A percentile compares a stretch with the other conserved stretches of the same genome.
Conservation (phyloP, 129 eudicot genomes). For the Lonicera japonica region DNA sequence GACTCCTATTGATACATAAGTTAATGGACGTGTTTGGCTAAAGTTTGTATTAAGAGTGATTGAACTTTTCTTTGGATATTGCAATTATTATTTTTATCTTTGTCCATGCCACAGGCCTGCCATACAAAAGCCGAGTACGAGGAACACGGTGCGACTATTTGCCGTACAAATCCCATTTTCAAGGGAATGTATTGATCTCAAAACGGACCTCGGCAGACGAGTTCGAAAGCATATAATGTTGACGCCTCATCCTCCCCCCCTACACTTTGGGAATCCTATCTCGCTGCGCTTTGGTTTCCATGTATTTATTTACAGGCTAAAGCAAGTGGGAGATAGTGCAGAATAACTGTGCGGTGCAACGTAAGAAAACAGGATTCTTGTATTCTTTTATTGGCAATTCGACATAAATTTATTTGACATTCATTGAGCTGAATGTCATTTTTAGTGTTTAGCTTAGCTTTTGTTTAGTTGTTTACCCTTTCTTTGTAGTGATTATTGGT, state of each 20-base stretch:
- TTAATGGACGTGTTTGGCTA: too few species aligned
- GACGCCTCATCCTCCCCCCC: not conserved
- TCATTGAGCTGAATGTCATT: slow-evolving; percentile 9
- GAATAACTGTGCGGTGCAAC: slow-evolving; percentile 30
- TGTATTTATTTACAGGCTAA: too few species aligned
- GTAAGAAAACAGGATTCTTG: slow-evolving; percentile 26
- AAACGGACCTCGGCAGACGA: not conserved
- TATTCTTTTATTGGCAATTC: too few species aligned
- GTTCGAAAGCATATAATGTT: not conserved
- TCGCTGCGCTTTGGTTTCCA: too few species aligned
- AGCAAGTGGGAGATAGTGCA: slow-evolving; percentile 24
- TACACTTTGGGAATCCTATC: slow-evolving; percentile 20
- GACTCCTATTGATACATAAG: too few species aligned
- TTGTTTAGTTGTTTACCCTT: not conserved
- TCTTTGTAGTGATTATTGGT: not conserved
- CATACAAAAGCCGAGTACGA: slow-evolving; percentile 97
- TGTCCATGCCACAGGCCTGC: slow-evolving; percentile 58
- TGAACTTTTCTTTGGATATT: too few species aligned
- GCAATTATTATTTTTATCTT: too few species aligned
- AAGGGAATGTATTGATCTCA: slow-evolving; percentile 85
- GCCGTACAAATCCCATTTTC: slow-evolving; percentile 97
- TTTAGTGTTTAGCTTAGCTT: slow-evolving; percentile 8
- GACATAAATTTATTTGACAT: slow-evolving; percentile 16
- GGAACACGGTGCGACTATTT: slow-evolving; percentile 96
- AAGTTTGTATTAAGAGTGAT: too few species aligned